phyloP scores from a whole-genome alignment of 176 grass and related monocot species.

The Oryza punctata region DNA sequence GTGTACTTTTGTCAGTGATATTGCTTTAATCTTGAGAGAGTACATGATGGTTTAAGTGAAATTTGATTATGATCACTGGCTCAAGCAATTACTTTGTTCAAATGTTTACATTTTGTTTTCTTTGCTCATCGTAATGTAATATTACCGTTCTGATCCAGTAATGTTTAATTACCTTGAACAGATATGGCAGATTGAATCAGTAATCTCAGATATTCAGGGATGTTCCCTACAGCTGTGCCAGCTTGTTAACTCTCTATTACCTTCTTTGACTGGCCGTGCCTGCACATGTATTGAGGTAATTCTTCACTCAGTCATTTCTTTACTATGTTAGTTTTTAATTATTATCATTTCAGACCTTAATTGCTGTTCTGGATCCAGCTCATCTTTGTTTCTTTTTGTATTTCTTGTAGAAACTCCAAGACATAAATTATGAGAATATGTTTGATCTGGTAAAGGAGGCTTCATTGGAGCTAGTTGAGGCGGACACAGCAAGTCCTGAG shows the following conservation, averaged over 20 bases:
- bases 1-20: not conserved
- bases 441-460: conserved; percentile 58
- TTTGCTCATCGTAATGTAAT: conserved; percentile 17
- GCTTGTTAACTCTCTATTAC: conserved; percentile 61
- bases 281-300: conserved; percentile 85
- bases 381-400: conserved; percentile 27
- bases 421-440: conserved; percentile 59
- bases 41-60: conserved; percentile 4
- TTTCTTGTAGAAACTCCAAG: conserved; percentile 60
- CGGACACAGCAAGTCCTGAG: conserved; percentile 41
- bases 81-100: not conserved
- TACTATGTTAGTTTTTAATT: conserved; percentile 21
- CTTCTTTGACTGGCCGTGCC: conserved; percentile 45
- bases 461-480: conserved; percentile 49
- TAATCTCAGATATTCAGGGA: conserved; percentile 72
- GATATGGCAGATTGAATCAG: conserved; percentile 75
- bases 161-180: conserved; percentile 55
- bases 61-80: conserved; percentile 4
- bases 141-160: conserved; percentile 27
- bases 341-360: conserved; percentile 1
- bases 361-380: conserved; percentile 3
- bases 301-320: conserved; percentile 9
- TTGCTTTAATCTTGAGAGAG: not conserved
- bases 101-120: not conserved
- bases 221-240: conserved; percentile 70